Base-by-base conservation (phyloP, 2,329 filamentous ascomycete genomes). In the Blumeriella jaapii region DNA sequence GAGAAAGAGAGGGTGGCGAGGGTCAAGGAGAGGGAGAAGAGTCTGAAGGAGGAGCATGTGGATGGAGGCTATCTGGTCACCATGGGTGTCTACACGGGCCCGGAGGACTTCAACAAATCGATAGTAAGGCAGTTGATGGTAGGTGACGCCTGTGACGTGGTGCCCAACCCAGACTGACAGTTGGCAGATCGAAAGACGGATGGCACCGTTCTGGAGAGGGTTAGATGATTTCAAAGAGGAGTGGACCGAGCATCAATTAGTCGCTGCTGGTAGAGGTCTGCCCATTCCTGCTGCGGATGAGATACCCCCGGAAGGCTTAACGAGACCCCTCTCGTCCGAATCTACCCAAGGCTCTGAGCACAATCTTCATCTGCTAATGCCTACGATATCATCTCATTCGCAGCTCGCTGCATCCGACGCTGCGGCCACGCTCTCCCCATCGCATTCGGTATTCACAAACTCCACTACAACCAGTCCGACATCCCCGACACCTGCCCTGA, bases 1-100 rank as follows among this genome's bases (percentile, higher is more conserved):
- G 89, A 95, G 57, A 81, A 77, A 52, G 89, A 96, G 58, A 76
- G 84, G 29, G 64, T 71, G 11, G 68, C 73, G 23, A 70, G 91
- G 39, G 61, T 80, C 27, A 85, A 85, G 57, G 91, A 98, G 57
- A 74, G 91, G 30, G 87, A 94, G 58, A 72, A 82, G 46, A 98
- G 91, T 54, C 76, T 96, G 63, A 77, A 69, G 45, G 87, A 95
- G 51, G 91, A 98, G 56, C 76, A 87, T 57, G 82, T 96, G 3
- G 91, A 98, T 59, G 91, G 91, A 13, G 91, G 91, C 14, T 98
- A 79, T 61, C 63, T 98, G 30, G 91, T 98, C 19, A 98, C 91
- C 0, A 74, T 94, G 55, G 91, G 91, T 22, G 83, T 87, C 31
- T 98, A 98, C 55, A 89, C 84, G 14, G 87, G 89, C 0, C 65